These are phyloP conservation scores for Ophiosphaerella narmari DNA, from an alignment of 2,329 filamentous ascomycete genomes.

Conservation along the genomic window DNA sequence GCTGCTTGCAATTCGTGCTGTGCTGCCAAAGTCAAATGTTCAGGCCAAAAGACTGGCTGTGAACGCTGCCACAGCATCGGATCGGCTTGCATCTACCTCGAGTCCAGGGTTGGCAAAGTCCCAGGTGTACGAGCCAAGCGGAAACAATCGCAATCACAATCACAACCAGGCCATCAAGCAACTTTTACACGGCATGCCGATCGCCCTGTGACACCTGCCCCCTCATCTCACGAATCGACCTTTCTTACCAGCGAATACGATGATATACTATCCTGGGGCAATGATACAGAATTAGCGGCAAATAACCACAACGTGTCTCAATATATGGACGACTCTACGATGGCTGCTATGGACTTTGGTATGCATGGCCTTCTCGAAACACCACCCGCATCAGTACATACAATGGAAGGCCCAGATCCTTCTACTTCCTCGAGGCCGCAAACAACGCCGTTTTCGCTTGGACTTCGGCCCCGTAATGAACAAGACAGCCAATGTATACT, in stretches of 20 bases:
- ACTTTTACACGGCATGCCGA: no score
- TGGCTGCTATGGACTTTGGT: no score
- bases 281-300: no score
- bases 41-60: slow-evolving; percentile 10
- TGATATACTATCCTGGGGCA: no score
- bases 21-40: slow-evolving; percentile 9
- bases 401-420: background rate
- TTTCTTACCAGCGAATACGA: no score
- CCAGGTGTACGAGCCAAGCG: slow-evolving; percentile 6
- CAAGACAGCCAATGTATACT: slow-evolving; percentile 13
- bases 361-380: no score
- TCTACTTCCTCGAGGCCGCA: background rate
- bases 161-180: background rate
- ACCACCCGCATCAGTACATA: background rate
- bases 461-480: no score
- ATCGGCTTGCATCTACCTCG: slow-evolving; percentile 7
- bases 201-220: no score
- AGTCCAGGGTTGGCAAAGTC: slow-evolving; percentile 13
- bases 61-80: slow-evolving; percentile 2
- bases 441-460: background rate
- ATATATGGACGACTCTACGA: no score
- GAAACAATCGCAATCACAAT: background rate
- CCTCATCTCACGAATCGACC: no score
- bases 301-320: no score
- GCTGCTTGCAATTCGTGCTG: background rate